phyloP scores from a whole-genome alignment of 108 stramenopile genomes.

The Skeletonema potamos region DNA sequence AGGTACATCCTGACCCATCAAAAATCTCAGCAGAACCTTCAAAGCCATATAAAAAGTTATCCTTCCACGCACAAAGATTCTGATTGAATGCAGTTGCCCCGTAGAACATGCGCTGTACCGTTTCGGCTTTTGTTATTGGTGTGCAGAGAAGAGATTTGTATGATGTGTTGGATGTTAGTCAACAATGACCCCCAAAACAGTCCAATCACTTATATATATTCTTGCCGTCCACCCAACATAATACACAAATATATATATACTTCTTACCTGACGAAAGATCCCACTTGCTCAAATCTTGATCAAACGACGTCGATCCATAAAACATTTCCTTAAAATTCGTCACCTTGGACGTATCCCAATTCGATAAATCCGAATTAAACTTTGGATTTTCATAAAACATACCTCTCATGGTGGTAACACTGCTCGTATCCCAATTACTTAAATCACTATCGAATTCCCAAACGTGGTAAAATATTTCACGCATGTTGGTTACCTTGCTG shows the following conservation, averaged over 20 bases:
- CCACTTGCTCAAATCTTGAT: constrained; percentile 23
- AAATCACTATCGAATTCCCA: constrained; percentile 31
- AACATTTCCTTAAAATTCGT: constrained; percentile 22
- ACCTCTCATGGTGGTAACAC: constrained; percentile 22
- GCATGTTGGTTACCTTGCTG: constrained; percentile 5
- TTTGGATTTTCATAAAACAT: constrained; percentile 3
- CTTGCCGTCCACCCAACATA: background rate
- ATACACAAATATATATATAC: background rate
- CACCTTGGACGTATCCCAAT: background rate
- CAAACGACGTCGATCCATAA: constrained; percentile 11
- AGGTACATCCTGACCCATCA: background rate
- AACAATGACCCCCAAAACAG: background rate
- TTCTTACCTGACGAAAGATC: constrained; percentile 14
- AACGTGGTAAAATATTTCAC: constrained; percentile 7
- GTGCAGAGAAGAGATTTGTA: background rate
- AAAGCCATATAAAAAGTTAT: background rate
- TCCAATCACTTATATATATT: background rate
- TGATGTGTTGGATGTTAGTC: background rate
- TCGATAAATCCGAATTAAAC: constrained; percentile 14
- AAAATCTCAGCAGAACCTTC: background rate
- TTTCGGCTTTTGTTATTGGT: background rate
- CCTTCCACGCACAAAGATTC: constrained; percentile 31
- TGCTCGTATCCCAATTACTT: constrained; percentile 29
- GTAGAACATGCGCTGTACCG: constrained; percentile 12
- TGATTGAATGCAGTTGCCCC: constrained; percentile 28